Percentiles rank a stretch among this genome's conserved stretches.
These are phyloP conservation scores for Citrus sinensis DNA, from an alignment of 345 rosid genomes.

Conservation along the genomic window DNA sequence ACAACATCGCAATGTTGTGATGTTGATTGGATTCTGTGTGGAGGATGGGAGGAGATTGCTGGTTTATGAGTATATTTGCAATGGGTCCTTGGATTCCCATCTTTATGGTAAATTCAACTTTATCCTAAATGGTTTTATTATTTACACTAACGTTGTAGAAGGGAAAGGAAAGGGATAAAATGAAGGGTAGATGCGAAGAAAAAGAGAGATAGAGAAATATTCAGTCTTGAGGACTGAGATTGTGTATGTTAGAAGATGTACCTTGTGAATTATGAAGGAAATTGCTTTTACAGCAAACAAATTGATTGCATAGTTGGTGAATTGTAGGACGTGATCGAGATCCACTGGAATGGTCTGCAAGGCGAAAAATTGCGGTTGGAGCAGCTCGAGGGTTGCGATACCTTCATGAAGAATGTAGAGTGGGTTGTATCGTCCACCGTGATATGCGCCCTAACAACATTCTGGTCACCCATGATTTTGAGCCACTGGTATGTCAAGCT, in stretches of 20 bases:
- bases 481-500: constrained; percentile 63
- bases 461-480: constrained; percentile 95
- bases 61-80: constrained; percentile 93
- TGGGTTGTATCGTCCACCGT: constrained; percentile 96
- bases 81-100: constrained; percentile 88
- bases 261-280: not conserved
- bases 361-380: constrained; percentile 90
- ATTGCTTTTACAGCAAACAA: not conserved
- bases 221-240: constrained; percentile 2
- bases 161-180: not conserved
- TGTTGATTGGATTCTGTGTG: constrained; percentile 84
- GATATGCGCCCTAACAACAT: constrained; percentile 97
- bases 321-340: constrained; percentile 48
- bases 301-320: not conserved
- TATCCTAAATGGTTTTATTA: constrained; percentile 9
- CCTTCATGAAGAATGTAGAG: constrained; percentile 99
- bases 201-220: not conserved
- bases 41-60: constrained; percentile 87
- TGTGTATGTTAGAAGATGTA: not conserved
- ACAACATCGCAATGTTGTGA: constrained; percentile 95
- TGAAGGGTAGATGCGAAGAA: not conserved
- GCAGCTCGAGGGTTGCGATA: constrained; percentile 97
- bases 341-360: constrained; percentile 82
- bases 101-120: constrained; percentile 67
- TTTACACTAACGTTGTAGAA: constrained; percentile 9